These are phyloP conservation scores for Globisporangium splendens DNA, from an alignment of 352 stramenopile genomes.

Conservation along the genomic window DNA sequence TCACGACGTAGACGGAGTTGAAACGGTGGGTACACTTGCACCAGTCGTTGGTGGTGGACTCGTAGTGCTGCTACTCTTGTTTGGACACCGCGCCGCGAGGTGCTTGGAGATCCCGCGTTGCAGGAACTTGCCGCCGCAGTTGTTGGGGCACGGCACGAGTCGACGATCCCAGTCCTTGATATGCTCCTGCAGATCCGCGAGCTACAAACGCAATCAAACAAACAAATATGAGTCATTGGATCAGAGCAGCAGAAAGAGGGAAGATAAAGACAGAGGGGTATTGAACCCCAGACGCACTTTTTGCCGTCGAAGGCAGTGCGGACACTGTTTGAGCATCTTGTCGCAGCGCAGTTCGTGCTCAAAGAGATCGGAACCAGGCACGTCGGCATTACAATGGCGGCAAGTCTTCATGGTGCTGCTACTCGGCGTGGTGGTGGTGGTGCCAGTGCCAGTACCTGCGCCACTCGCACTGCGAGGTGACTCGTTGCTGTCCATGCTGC, in stretches of 20 bases:
- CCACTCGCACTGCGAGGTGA: background rate
- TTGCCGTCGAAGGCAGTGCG: conserved; percentile 73
- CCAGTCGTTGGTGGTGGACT: too few species aligned
- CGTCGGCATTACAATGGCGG: conserved; percentile 51
- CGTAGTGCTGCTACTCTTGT: conserved; percentile 16
- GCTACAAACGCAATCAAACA: conserved; percentile 18
- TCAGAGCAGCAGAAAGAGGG: background rate
- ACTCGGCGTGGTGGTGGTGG: background rate
- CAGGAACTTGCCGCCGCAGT: conserved; percentile 77
- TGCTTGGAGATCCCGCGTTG: conserved; percentile 76
- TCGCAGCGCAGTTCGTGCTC: conserved; percentile 78
- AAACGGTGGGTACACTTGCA: background rate
- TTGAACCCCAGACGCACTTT: conserved; percentile 32
- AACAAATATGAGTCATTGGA: background rate
- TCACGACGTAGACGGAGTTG: background rate
- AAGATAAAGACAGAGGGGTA: too few species aligned
- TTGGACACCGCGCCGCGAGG: conserved; percentile 64
- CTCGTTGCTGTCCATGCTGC: background rate
- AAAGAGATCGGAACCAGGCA: conserved; percentile 40
- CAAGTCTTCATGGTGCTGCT: conserved; percentile 48
- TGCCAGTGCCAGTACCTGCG: background rate
- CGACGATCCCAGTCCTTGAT: conserved; percentile 82
- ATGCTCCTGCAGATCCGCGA: conserved; percentile 71
- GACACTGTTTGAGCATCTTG: conserved; percentile 81
- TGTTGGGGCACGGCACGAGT: conserved; percentile 68